Base-by-base conservation (phyloP, 2,329 filamentous ascomycete species). In the Xylariaceae sp. region DNA sequence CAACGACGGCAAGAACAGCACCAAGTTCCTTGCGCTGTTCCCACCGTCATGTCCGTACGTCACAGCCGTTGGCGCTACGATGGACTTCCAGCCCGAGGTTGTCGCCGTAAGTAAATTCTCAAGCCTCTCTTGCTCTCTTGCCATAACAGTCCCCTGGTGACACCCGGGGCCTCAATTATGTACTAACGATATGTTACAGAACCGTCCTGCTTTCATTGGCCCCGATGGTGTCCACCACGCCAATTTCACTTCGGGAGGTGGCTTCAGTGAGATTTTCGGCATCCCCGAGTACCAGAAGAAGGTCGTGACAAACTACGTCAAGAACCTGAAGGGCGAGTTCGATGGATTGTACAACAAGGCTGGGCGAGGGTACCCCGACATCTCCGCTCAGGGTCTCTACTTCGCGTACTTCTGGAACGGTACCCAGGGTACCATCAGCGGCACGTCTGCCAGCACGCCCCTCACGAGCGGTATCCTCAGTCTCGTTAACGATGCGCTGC, bases 401-500 rank as follows among this genome's bases (percentile, higher is more conserved):
- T 67, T 67, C 44, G 61, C 62, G 1, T 65, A 65, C 56, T 66
- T 70, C 55, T 72, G 70, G 60, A 70, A 72, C 39, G 67, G 68
- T 4, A 62, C 42, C 0, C 61, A 67, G 16, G 62, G 66, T 5
- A 61, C 65, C 0, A 74, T 82, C 30, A 73, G 71, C 34, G 80
- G 80, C 3, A 80, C 76, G 1, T 77, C 73, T 8, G 81, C 81
- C 12, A 77, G 81, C 0, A 70, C 78, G 0, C 85, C 84, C 0
- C 69, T 80, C 0, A 77, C 80, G 2, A 75, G 80, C 0, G 79
- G 75, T 16, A 73, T 87, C 53, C 72, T 87, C 36, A 71, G 79
- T 2, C 72, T 87, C 4, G 71, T 87, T 42, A 87, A 87, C 59
- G 83, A 86, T 56, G 81, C 80, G 0, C 70, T 82, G 13, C 66